Conservation (phyloP, 306 rosid species). For the Mimosa bimucronata region DNA sequence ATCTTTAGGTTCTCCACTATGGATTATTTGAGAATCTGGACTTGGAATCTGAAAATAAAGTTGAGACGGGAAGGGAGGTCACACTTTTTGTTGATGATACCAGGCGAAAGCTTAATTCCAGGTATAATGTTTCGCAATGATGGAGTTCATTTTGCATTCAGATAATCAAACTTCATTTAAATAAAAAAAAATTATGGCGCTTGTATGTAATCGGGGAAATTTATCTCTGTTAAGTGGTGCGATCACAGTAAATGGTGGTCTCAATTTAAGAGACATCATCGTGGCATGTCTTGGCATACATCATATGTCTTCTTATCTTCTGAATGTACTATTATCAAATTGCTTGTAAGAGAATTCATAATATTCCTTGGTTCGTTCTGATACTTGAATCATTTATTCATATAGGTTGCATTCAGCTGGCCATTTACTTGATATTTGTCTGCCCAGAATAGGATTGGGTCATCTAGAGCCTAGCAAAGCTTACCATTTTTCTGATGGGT, state of each 20-base stretch:
- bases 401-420: slow-evolving; percentile 79
- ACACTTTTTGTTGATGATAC: slow-evolving; percentile 65
- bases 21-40: slow-evolving; percentile 54
- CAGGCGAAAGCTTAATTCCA: slow-evolving; percentile 70
- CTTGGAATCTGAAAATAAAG: slow-evolving; percentile 41
- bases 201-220: neutral
- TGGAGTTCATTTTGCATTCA: neutral
- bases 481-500: slow-evolving; percentile 88
- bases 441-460: slow-evolving; percentile 58
- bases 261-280: neutral
- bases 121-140: slow-evolving; percentile 38
- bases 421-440: slow-evolving; percentile 72
- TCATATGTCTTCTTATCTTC: neutral
- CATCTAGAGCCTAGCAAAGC: slow-evolving; percentile 72
- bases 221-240: neutral
- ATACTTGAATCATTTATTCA: slow-evolving; percentile 13
- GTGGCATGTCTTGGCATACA: neutral
- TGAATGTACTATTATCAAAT: slow-evolving; percentile 9
- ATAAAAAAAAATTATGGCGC: too few species aligned
- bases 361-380: slow-evolving; percentile 7
- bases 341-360: slow-evolving; percentile 19
- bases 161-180: neutral
- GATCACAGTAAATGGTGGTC: neutral
- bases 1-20: slow-evolving; percentile 63
- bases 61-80: slow-evolving; percentile 53